Evolutionary conservation across 306 rosid genomes (phyloP).

Genomic region (Dryas alaskensis): DNA sequence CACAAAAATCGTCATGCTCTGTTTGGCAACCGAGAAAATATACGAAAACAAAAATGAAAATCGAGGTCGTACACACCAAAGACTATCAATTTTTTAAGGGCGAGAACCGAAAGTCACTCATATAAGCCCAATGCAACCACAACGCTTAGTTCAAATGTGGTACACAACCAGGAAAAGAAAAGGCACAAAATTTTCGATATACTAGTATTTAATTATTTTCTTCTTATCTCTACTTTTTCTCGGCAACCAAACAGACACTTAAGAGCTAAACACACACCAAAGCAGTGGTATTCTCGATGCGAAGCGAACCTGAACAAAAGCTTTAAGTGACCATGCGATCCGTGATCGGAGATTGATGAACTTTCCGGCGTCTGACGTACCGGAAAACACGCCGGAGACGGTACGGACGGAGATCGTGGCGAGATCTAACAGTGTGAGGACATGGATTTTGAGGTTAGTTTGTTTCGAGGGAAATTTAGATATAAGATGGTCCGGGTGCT

Average conservation of each 20-base stretch:
- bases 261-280: background rate
- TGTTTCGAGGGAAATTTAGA: constrained; percentile 14
- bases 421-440: constrained; percentile 34
- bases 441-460: constrained; percentile 19
- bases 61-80: background rate
- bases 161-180: background rate
- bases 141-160: background rate
- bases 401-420: constrained; percentile 21
- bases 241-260: constrained; percentile 4
- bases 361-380: background rate
- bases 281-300: constrained; percentile 5
- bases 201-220: background rate
- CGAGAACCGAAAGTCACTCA: background rate
- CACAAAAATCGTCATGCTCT: background rate
- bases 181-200: too few relatives aligned
- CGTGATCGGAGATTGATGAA: background rate
- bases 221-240: background rate
- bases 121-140: constrained; percentile 20
- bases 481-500: constrained; percentile 31
- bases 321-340: background rate
- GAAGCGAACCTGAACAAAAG: constrained; percentile 21
- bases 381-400: constrained; percentile 21
- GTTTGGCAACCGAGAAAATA: background rate
- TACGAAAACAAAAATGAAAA: background rate
- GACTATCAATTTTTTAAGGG: background rate